Base-by-base conservation (phyloP, 1,139 yeast species). In the Diutina mesorugosa region DNA sequence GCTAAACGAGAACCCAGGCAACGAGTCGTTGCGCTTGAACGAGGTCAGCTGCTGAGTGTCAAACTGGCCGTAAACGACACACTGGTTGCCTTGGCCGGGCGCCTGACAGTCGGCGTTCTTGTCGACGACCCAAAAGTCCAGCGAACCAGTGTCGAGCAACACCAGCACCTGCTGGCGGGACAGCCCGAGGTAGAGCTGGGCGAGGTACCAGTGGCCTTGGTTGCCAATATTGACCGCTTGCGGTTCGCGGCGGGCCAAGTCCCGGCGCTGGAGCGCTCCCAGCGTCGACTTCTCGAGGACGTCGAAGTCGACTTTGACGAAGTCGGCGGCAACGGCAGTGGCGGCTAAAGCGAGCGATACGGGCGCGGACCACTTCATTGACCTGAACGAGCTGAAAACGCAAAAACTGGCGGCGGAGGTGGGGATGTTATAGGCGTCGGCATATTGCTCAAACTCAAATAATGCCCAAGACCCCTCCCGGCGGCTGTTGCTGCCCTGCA, bases 51-150 rank as follows among this genome's bases (percentile, higher is more conserved):
- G 35, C 21, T 10, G 12, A 12, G 60, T 55, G 47, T 59, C 56
- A 29, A 47, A 59, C 48, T 48, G 32, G 4, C 59, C 61, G 45
- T 52, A 55, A 29, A 26, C 29, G 2, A 10, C 30, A 46, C 32
- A 16, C 29, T 35, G n/a, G 28, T 16, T 47, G 8, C 28, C 28
- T 10, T 12, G 12, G 14, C 21, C 45, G 6, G 18, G 10, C 14
- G 45, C 45, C 48, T 47, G 21, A 10, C 47, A 45, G 16, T 30
- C 30, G 41, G 56, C 47, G 6, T 9, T 6, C n/a, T 55, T 29
- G 9, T 21, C 14, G 10, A 30, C 28, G 10, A 55, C 51, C 50
- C 53, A 55, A 16, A 50, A 51, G 50, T 55, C 56, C 32, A 41
- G 21, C 32, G 54, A 50, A 16, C 56, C 56, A 4, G 56, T 55